Evolutionary conservation across 116 monocot species (phyloP), one percentile per base, ranked within the genome.

Genomic region (Iris pallida): DNA sequence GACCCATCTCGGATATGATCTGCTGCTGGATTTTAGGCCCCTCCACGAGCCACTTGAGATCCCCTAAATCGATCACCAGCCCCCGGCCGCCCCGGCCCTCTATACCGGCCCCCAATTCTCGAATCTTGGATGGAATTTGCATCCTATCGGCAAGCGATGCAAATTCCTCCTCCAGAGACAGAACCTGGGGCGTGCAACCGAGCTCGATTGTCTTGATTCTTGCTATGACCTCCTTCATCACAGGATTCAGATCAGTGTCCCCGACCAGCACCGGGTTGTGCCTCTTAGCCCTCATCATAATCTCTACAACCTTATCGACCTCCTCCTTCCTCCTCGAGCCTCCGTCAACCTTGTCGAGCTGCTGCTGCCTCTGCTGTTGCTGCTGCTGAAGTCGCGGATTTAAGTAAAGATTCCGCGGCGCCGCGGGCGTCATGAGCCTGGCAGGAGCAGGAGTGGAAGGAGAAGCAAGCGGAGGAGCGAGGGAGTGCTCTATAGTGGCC

Each of bases 1-100:
- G 73, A 4, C 84, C 88, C 3, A 43, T 45, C 69, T 92, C 86
- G 12, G 83, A 16, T 5, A 79, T 53, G 0, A 71, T 42, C 18
- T 73, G 74, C 65, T 74, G 76, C 45, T 59, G 73, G 44, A 20
- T 43, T 7, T 61, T 44, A 16, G 66, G 45, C 61, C 6, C 17
- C 20, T 92, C 90, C 14, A 92, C 88, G 14, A 98, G 64, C 98
- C 98, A 98, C 53, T 82, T 90, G 52, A 98, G 79, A 62, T 98
- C 90, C 1, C 98, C 98, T 2, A 93, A 72, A 75, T 98, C 76
- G 41, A 98, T 42, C 16, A 98, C 61, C 5, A 60, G 7, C 47
- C 45, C 15, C 48, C 68, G 5, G 42, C 40, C 51, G 13, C 75
- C 42, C 5, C 59, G 64, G 17, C 75, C 14, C 42, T 80, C 78